Base-by-base conservation (phyloP, 2,329 filamentous ascomycete species). In the Penicillium digitatum region DNA sequence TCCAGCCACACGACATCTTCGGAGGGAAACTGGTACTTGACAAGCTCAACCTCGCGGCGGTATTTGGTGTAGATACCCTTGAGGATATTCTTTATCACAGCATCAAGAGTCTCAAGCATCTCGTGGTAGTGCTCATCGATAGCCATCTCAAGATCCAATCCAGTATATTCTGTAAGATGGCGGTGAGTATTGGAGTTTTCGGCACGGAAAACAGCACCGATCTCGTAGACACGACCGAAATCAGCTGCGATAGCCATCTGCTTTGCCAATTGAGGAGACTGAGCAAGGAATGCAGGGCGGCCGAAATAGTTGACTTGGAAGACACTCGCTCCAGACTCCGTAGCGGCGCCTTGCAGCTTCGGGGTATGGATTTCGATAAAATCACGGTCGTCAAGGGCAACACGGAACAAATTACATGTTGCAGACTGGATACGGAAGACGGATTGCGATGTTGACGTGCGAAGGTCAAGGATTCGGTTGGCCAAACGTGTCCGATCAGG, bases 131-230 rank as follows among this genome's bases (percentile, higher is more conserved):
- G 87, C 64, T 89, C 85, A 47, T 91, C 87, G 60, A 96, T 90
- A 3, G 87, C 82, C 93, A 96, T 96, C 69, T 96, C 92, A 18
- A 96, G 74, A 80, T 96, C 92, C 29, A 96, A 79, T 52, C 92
- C 92, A 5, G 91, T 96, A 71, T 95, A 96, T 72, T 96, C 92
- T 0, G 92, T 96, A 79, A 96, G 79, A 71, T 96, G 92, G 35
- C 92, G 86, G 68, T 96, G 92, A 0, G 92, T 96, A 73, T 96
- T 96, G 69, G 89, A 95, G 77, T 96, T 95, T 71, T 96, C 92
- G 0, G 92, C 92, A 63, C 92, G 86, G 80, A 96, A 96, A 7
- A 96, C 91, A 2, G 89, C 86, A 16, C 90, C 90, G 61, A 94
- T 87, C 70, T 96, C 92, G 67, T 93, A 96, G 7, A 96, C 92